phyloP scores from a whole-genome alignment of 2,329 filamentous ascomycete species.

The Aspergillus sclerotialis region DNA sequence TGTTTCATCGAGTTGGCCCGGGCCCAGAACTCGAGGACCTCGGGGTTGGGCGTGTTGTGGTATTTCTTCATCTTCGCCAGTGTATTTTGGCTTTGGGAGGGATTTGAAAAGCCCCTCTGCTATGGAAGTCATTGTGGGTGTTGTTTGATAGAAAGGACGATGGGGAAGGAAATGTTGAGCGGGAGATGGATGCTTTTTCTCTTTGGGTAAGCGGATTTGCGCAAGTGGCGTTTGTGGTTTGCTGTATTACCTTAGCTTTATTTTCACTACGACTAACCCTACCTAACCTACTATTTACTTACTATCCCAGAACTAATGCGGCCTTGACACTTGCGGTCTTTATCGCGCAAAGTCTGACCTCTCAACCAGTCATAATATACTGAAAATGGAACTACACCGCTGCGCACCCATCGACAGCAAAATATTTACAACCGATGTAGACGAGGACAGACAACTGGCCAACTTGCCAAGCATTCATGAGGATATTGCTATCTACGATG shows the following conservation, averaged over 20 bases:
- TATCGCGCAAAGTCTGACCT: too few species aligned
- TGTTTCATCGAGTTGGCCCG: conserved; percentile 72
- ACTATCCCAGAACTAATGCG: too few species aligned
- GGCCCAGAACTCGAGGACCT: conserved; percentile 74
- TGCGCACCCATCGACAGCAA: too few species aligned
- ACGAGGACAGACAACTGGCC: too few species aligned
- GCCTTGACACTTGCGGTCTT: too few species aligned
- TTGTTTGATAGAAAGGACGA: not conserved
- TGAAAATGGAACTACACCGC: too few species aligned
- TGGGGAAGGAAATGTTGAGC: not conserved
- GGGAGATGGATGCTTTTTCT: conserved; percentile 6
- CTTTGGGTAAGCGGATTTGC: conserved; percentile 11
- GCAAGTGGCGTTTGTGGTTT: conserved; percentile 4
- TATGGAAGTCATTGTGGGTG: conserved; percentile 58
- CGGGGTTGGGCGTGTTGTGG: conserved; percentile 64
- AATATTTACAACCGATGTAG: too few species aligned
- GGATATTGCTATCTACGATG: too few species aligned
- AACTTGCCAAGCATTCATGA: too few species aligned
- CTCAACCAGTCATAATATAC: too few species aligned
- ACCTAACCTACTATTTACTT: too few species aligned
- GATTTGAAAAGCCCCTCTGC: conserved; percentile 67
- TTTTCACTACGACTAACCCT: not conserved
- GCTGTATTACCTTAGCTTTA: conserved; percentile 7
- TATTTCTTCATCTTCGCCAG: conserved; percentile 78
- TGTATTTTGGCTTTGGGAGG: conserved; percentile 85